Percentiles rank a stretch among this genome's conserved stretches.
Conservation (phyloP, 2,329 filamentous ascomycete genomes). For the Dothistroma pini region DNA sequence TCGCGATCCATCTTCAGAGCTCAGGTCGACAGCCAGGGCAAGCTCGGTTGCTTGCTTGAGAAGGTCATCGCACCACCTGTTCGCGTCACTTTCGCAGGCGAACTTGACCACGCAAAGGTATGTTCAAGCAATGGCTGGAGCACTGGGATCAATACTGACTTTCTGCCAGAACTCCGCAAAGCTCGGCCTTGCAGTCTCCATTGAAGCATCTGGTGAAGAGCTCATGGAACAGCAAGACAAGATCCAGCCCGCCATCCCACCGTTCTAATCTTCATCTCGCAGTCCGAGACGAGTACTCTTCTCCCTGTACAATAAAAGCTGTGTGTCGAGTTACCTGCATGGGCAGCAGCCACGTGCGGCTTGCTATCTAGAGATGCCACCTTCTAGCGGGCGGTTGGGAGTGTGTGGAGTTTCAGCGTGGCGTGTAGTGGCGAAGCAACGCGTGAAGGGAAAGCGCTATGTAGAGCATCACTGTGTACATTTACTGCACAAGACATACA, state of each 20-base stretch:
- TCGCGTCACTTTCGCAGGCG: conserved; percentile 89
- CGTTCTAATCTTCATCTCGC: conserved; percentile 28
- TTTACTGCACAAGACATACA: conserved; percentile 10
- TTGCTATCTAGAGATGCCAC: conserved; percentile 10
- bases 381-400: conserved; percentile 8
- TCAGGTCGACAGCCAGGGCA: conserved; percentile 92
- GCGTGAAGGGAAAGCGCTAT: conserved; percentile 14
- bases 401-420: conserved; percentile 17
- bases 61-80: conserved; percentile 93
- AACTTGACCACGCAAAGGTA: conserved; percentile 95
- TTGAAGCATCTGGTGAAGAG: conserved; percentile 80
- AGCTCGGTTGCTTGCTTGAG: conserved; percentile 87
- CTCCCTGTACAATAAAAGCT: conserved; percentile 26
- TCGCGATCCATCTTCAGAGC: conserved; percentile 91
- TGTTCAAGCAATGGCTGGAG: conserved; percentile 37
- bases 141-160: not conserved
- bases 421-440: conserved; percentile 13
- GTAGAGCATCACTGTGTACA: conserved; percentile 21
- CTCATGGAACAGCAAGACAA: conserved; percentile 73
- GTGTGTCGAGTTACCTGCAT: conserved; percentile 5
- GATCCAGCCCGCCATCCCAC: conserved; percentile 44
- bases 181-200: conserved; percentile 88
- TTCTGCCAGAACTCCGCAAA: conserved; percentile 80
- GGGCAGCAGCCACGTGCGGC: conserved; percentile 17
- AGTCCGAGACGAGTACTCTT: conserved; percentile 13